Evolutionary conservation across 441 rosid species (phyloP), one percentile per base, ranked within the genome.

Genomic region (Populus hybrid): DNA sequence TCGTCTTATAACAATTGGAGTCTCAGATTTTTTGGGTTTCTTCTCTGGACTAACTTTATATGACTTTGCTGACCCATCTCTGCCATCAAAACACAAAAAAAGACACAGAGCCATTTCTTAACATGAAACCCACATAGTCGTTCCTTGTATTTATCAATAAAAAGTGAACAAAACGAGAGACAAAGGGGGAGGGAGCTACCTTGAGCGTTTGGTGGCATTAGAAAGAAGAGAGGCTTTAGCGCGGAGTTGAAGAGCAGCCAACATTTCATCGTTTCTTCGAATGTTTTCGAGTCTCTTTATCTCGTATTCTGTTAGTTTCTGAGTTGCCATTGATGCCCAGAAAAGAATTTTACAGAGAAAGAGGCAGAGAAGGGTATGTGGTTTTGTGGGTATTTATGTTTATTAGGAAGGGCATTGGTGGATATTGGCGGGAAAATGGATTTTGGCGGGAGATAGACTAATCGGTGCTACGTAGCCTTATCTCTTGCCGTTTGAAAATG

Each of bases 241-340:
- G 0, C 61, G 92, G 82, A 93, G 79, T 3, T 91, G 88, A 72
- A 93, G 92, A 20, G 94, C 82, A 8, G 97, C 92, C 30, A 28
- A 28, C 30, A 28, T 28, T 28, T 28, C 81, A 95, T 67, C 90
- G 67, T 95, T 92, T 64, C 95, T 86, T 73, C 84, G 86, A 61
- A 93, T 95, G 86, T 92, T 92, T 80, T 90, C 92, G 38, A 91
- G 88, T 82, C 98, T 86, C 78, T 81, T 82, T 20, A 88, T 87
- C 83, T 93, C 99, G 81, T 95, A 93, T 73, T 93, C 96, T 2
- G 96, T 28, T 28, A 28, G 30, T 28, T 28, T 28, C 30, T 28
- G 30, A 28, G 30, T 28, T 2, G 30, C 30, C 30, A 28, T 28
- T 28, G 30, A 28, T 28, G 30, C 30, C 30, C 30, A 28, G 30